Evolutionary conservation across 768 basidiomycete species (phyloP), one percentile per base, ranked within the genome.

Genomic region (Pisolithus marmoratus): DNA sequence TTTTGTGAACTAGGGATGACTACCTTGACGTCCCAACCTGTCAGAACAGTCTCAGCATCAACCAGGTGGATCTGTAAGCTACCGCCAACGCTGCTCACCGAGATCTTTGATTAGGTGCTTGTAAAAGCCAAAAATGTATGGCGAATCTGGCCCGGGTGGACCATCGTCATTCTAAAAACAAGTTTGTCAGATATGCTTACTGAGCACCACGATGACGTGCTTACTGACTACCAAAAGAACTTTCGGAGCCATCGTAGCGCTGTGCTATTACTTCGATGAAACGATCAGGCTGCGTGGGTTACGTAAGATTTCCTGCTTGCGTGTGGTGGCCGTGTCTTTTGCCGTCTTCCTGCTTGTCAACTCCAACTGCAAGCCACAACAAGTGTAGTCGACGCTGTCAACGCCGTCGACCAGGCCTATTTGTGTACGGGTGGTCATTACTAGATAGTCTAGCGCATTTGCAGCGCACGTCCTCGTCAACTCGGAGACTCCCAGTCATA

Each of bases 1-100:
- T 89, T 90, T 63, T 93, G 90, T 9, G 84, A 74, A 58, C 82
- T 87, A 14, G 88, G 88, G 23, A 90, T 71, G 50, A 90, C 85
- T 15, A 90, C 90, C 62, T 81, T 85, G 37, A 91, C 86, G 59
- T 87, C 73, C 84, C 85, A 90, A 14, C 84, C 88, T 86, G 55
- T 24, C 31, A 46, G 37, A 17, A 44, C 27, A 38, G 45, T 14
- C 44, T 22, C 40, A n/a, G n/a, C n/a, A 34, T 31, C 46, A 49
- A 53, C 24, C 52, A 52, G 15, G 50, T 29, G 24, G 29, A 14
- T 20, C 24, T 37, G 24, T 26, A 37, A 29, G 34, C 19, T 42
- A 34, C 12, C 38, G 31, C 40, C 42, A 38, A 40, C 26, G 43
- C 34, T 55, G 27, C 72, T 54, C 60, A 89, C 88, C 83, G 29